Evolutionary conservation across 2,329 filamentous ascomycete species (phyloP).

Genomic region (Verticillium isaacii): DNA sequence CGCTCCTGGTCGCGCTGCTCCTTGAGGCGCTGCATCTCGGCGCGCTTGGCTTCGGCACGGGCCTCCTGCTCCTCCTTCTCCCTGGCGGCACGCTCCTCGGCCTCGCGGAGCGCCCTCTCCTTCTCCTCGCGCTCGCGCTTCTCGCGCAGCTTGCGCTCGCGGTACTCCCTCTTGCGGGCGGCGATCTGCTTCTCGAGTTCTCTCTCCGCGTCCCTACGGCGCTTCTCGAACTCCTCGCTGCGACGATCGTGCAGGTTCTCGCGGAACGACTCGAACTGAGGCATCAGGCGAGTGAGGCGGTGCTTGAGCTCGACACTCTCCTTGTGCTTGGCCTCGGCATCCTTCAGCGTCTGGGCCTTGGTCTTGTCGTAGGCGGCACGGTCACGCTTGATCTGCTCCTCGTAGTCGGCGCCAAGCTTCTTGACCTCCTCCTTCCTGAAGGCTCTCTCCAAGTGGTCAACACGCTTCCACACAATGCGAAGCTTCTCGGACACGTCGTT

Average conservation of each 20-base stretch:
- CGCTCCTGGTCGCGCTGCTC: conserved; percentile 62
- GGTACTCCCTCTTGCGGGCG: conserved; percentile 80
- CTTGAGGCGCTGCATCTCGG: conserved; percentile 62
- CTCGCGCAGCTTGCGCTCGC: conserved; percentile 78
- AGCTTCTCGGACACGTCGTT: conserved; percentile 90
- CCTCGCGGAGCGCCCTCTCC: conserved; percentile 72
- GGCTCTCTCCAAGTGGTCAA: conserved; percentile 94
- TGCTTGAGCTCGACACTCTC: conserved; percentile 92
- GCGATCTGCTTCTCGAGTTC: conserved; percentile 92
- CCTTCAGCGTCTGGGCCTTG: conserved; percentile 72
- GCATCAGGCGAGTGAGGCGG: conserved; percentile 78
- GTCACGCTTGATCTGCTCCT: conserved; percentile 74
- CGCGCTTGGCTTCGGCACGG: conserved; percentile 75
- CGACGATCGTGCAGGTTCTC: conserved; percentile 78
- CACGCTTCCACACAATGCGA: conserved; percentile 86
- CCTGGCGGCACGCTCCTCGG: conserved; percentile 73
- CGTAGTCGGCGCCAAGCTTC: conserved; percentile 83
- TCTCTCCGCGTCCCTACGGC: conserved; percentile 83
- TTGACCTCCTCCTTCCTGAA: conserved; percentile 94
- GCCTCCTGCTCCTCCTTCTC: conserved; percentile 84
- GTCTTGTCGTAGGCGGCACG: conserved; percentile 73
- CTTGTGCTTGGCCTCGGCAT: conserved; percentile 83
- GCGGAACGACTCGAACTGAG: conserved; percentile 80
- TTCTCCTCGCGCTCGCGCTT: conserved; percentile 79
- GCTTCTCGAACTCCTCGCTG: conserved; percentile 93